Evolutionary conservation across 768 basidiomycete species (phyloP).

Genomic region (Ramaria sp.): DNA sequence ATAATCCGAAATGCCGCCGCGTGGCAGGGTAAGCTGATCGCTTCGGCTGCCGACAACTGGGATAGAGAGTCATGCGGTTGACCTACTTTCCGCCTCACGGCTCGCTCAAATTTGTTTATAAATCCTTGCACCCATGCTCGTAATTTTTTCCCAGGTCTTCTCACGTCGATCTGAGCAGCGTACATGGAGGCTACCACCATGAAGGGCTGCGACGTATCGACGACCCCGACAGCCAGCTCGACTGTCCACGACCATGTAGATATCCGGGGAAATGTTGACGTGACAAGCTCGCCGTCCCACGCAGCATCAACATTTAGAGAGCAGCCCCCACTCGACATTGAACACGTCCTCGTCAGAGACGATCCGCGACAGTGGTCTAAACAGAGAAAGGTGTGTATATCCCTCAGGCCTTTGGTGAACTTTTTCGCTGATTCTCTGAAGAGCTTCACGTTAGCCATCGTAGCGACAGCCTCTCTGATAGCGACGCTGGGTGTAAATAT

Average conservation of each 20-base stretch:
- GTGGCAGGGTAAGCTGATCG: too few relatives aligned
- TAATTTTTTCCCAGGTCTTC: too few relatives aligned
- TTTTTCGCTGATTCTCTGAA: slow-evolving; percentile 24
- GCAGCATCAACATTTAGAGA: not conserved
- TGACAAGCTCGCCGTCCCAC: not conserved
- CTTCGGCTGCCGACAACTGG: not conserved
- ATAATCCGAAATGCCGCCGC: too few relatives aligned
- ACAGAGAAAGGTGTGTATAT: slow-evolving; percentile 37
- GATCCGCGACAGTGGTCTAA: slow-evolving; percentile 53
- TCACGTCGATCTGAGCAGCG: not conserved
- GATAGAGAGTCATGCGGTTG: not conserved
- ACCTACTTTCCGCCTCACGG: not conserved
- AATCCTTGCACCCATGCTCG: not conserved
- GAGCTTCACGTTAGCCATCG: slow-evolving; percentile 12
- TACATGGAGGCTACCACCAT: not conserved
- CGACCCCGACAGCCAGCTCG: slow-evolving; percentile 3
- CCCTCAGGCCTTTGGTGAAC: not conserved
- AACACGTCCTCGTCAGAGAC: slow-evolving; percentile 33
- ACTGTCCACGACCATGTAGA: slow-evolving; percentile 5
- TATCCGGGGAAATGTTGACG: not conserved
- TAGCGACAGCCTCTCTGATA: slow-evolving; percentile 44
- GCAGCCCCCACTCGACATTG: slow-evolving; percentile 20
- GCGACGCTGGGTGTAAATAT: slow-evolving; percentile 49
- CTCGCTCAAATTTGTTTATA: not conserved
- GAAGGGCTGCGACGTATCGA: not conserved